Evolutionary conservation across 164 flowering plant species (phyloP).

Genomic region (Cinnamomum chago): DNA sequence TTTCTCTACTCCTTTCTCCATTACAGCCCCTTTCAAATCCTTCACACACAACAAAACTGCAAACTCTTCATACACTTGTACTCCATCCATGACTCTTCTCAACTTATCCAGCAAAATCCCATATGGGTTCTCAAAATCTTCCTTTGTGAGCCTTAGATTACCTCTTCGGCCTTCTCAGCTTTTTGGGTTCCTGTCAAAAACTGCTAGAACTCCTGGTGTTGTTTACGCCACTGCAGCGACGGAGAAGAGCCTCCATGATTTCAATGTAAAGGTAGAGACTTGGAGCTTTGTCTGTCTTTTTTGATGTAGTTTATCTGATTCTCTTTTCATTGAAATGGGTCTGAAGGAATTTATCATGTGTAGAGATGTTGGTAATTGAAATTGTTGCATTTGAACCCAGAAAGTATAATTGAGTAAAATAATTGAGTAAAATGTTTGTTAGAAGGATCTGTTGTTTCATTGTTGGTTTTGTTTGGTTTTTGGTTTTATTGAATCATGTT

Average conservation of each 20-base stretch:
- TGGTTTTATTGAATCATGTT: too few species aligned
- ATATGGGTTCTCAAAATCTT: conserved; percentile 41
- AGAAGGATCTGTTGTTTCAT: too few species aligned
- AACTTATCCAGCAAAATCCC: conserved; percentile 28
- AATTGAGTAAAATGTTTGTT: too few species aligned
- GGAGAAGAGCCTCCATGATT: conserved; percentile 75
- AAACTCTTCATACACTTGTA: not conserved
- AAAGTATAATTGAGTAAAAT: too few species aligned
- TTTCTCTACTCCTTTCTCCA: not conserved
- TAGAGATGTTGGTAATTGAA: not conserved
- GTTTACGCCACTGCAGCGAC: conserved; percentile 68
- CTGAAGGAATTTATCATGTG: not conserved
- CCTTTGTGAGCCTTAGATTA: conserved; percentile 34
- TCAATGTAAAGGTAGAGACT: conserved; percentile 62
- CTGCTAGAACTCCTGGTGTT: conserved; percentile 29
- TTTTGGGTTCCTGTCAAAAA: conserved; percentile 24
- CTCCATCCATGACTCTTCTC: conserved; percentile 15
- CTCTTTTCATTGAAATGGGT: too few species aligned
- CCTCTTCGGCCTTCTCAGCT: conserved; percentile 22
- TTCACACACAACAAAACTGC: not conserved
- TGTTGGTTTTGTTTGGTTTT: too few species aligned
- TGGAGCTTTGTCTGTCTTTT: not conserved
- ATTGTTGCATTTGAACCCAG: too few species aligned
- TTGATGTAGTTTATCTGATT: too few species aligned
- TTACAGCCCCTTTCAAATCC: not conserved